Percentiles rank a stretch among this genome's conserved stretches.
These are phyloP conservation scores for Coccinonectria pachysandricola DNA, from an alignment of 2,329 filamentous ascomycete species.

Conservation along the genomic window DNA sequence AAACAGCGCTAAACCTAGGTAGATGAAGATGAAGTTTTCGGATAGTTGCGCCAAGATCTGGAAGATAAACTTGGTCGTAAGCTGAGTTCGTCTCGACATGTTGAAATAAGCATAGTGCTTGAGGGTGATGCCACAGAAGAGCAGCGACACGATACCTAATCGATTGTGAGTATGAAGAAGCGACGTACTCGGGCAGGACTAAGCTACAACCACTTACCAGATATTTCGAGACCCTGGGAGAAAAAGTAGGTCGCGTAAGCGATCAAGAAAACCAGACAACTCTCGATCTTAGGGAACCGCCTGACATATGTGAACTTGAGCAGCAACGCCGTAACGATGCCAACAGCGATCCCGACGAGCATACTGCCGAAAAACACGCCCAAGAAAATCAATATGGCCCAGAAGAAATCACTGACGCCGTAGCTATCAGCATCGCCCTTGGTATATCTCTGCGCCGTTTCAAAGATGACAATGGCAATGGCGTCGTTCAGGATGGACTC, in stretches of 20 bases:
- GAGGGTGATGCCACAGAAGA: conserved; percentile 96
- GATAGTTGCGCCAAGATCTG: conserved; percentile 89
- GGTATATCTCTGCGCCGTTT: conserved; percentile 90
- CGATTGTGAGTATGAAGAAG: conserved; percentile 5
- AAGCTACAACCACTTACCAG: conserved; percentile 55
- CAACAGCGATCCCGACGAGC: conserved; percentile 77
- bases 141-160: conserved; percentile 81
- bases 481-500: conserved; percentile 98
- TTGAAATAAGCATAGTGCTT: conserved; percentile 99
- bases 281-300: conserved; percentile 91
- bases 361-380: conserved; percentile 92
- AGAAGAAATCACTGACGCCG: conserved; percentile 73
- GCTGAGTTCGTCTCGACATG: conserved; percentile 94
- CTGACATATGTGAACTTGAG: conserved; percentile 93
- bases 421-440: conserved; percentile 61
- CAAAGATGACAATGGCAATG: conserved; percentile 96
- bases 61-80: conserved; percentile 97
- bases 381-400: conserved; percentile 89
- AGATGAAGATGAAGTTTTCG: conserved; percentile 99
- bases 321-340: conserved; percentile 74
- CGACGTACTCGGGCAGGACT: too few relatives aligned
- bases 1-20: conserved; percentile 87
- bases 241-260: conserved; percentile 98
- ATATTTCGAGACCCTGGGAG: conserved; percentile 90
- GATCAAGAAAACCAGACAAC: conserved; percentile 84